Base-by-base conservation (phyloP, 192 early-diverging fungal species). In the Fimicolochytrium jonesii region DNA sequence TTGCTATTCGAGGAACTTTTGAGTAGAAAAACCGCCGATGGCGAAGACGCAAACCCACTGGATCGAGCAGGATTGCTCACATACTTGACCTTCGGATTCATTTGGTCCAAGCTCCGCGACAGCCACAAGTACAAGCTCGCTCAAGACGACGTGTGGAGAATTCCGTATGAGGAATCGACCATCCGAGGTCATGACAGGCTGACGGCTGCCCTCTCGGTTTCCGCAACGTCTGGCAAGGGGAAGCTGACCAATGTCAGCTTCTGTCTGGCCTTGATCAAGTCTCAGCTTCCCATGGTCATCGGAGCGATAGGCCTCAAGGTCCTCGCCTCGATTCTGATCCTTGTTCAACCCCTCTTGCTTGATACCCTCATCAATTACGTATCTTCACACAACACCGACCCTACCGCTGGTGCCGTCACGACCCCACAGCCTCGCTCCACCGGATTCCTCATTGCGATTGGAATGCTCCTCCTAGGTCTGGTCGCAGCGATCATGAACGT, bases 401-500 rank as follows among this genome's bases (percentile, higher is more conserved):
- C 10, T 11, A 11, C 53, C 18, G 53, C 17, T 17, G 23, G 13
- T 17, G 28, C 11, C 1, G 13, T 26, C 17, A 10, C 9, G 10
- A n/a, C 53, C 17, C 57, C 56, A 22, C 39, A 61, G 41, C 44
- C 59, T 28, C 20, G 15, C 9, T 25, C 42, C 20, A 45, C 13
- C 22, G 61, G 61, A 10, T 56, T 36, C n/a, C 48, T 64, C 48
- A 64, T 64, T 18, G 61, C 61, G 1, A 7, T 55, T 55, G 51
- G 50, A 2, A 33, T 64, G 1, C 39, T 64, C 11, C 6, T 64
- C 20, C 7, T 39, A 6, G 61, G 61, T 25, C 20, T 64, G 22
- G 15, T 39, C 33, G 30, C 50, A 6, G 22, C 50, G 0, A 6
- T 64, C 26, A 23, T 6, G n/a, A 22, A 23, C 13, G 48, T 64